Base-by-base conservation (phyloP, 108 stramenopile species). In the Nitzschia putrida region DNA sequence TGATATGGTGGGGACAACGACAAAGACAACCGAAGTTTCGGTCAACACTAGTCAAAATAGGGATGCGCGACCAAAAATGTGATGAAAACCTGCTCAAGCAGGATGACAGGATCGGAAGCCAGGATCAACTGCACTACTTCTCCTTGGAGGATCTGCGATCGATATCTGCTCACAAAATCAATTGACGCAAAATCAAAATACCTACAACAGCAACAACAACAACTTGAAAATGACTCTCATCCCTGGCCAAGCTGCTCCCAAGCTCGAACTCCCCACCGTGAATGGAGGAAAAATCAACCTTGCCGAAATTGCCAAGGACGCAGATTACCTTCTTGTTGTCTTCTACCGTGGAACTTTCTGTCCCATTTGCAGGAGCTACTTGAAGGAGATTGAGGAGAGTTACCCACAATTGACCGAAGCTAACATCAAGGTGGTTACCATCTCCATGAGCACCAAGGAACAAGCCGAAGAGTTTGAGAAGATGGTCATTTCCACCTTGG, bases 401-500 rank as follows among this genome's bases (percentile, higher is more conserved):
- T 56, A 26, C 26, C 20, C 2, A 6, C 16, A 24, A 14, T 56
- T 56, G 55, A 56, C 55, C 23, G 21, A 24, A 3, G 55, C 55
- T 7, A 29, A 29, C 26, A 56, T 56, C 1, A 56, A 56, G 14
- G 25, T 56, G 1, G 23, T 56, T 24, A 2, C 55, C 23, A 29
- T 56, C 20, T 56, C 55, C 23, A 56, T 56, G 55, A 21, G 21
- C 21, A 14, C 22, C 55, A 29, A 56, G 55, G 55, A 56, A 3
- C 14, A 56, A 14, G 55, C 55, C 26, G 14, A 23, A 21, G 47
- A 16, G 18, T 49, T 49, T 49, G 47, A 16, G n/a, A 49, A 18
- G 47, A 49, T 16, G 2, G 47, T 6, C 18, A 18, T 16, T 16
- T 16, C n/a, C 18, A 2, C 47, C 3, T 18, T 49, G 14, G 7